These are phyloP conservation scores for Ceratocystis huliohia DNA, from an alignment of 2,329 filamentous ascomycete species.

Conservation along the genomic window DNA sequence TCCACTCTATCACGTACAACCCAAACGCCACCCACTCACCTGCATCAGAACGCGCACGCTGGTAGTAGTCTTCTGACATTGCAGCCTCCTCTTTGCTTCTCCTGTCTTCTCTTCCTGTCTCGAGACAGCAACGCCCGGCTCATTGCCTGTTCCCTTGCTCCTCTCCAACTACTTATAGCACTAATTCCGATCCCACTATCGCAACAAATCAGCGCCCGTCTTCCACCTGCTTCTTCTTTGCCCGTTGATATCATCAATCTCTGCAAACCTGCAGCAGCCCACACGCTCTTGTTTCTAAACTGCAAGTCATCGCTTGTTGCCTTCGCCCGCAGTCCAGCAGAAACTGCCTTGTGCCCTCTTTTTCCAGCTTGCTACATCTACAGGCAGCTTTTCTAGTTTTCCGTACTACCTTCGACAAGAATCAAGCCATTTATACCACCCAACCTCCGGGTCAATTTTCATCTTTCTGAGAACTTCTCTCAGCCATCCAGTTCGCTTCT, in stretches of 20 bases:
- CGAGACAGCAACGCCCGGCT: background rate
- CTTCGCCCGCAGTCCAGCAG: background rate
- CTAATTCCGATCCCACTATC: background rate
- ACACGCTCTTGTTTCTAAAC: background rate
- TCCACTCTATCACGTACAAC: background rate
- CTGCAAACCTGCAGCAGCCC: background rate
- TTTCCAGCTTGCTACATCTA: background rate
- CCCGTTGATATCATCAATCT: background rate
- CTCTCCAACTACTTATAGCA: background rate
- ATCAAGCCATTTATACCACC: background rate
- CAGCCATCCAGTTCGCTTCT: background rate
- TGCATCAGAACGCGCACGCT: background rate
- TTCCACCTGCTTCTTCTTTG: background rate
- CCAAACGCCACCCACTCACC: background rate
- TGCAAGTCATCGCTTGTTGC: background rate
- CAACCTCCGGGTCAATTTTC: background rate
- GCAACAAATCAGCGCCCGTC: background rate
- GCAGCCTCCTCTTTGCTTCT: background rate
- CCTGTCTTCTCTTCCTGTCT: background rate
- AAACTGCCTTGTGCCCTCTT: background rate
- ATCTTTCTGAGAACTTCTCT: background rate
- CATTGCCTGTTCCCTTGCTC: background rate
- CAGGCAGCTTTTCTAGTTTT: background rate
- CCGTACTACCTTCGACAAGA: background rate
- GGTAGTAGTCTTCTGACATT: background rate